These are phyloP conservation scores for Fusarium sp. DNA, from an alignment of 2,329 filamentous ascomycete species.

Conservation along the genomic window DNA sequence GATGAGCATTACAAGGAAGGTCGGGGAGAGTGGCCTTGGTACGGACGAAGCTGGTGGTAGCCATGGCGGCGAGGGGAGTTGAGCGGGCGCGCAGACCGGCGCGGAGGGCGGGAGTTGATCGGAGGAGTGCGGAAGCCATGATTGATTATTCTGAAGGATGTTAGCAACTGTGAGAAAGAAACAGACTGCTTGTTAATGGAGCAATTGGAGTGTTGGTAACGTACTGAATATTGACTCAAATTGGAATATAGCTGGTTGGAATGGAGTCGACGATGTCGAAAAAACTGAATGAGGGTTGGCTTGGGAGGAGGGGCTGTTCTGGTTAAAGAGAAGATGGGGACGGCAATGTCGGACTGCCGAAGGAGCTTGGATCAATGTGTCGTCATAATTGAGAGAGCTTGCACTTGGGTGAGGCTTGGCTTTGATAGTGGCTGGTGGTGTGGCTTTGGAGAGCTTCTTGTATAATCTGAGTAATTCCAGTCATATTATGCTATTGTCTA, in stretches of 20 bases:
- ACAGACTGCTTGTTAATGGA: background rate
- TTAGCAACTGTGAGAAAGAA: background rate
- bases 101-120: slow-evolving; percentile 75
- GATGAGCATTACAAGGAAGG: slow-evolving; percentile 64
- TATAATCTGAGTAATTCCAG: background rate
- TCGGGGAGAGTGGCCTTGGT: slow-evolving; percentile 95
- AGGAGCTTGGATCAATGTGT: slow-evolving; percentile 46
- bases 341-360: slow-evolving; percentile 49
- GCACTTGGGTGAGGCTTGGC: slow-evolving; percentile 19
- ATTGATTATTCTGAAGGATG: slow-evolving; percentile 44
- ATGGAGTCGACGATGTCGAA: slow-evolving; percentile 46
- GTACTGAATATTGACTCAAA: background rate
- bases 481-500: background rate
- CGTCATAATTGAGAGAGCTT: slow-evolving; percentile 47
- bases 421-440: slow-evolving; percentile 13
- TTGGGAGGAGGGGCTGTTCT: slow-evolving; percentile 33
- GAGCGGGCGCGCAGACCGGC: slow-evolving; percentile 77
- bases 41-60: slow-evolving; percentile 81
- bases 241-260: background rate
- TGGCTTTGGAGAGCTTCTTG: background rate
- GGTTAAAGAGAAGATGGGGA: slow-evolving; percentile 29
- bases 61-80: slow-evolving; percentile 72
- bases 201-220: background rate
- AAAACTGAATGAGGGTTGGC: slow-evolving; percentile 14
- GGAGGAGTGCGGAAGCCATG: slow-evolving; percentile 84